Percentiles rank a stretch among this genome's conserved stretches.
Conservation (phyloP, 768 basidiomycete species). For the Lactifluus hygrophoroides region DNA sequence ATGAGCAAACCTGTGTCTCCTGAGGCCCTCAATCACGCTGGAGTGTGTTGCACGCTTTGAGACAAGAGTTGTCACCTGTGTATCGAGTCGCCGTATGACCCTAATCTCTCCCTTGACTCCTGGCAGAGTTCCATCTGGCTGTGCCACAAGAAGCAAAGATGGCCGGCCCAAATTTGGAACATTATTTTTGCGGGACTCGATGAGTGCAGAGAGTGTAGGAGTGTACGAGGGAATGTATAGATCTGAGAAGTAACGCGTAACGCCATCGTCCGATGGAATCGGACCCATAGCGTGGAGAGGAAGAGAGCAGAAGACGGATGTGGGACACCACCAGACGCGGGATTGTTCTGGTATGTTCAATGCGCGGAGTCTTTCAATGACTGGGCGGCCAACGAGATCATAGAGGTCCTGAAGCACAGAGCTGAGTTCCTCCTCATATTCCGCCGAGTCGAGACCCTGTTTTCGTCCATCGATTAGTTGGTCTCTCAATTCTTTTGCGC, state of each 20-base stretch:
- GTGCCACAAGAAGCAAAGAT: not conserved
- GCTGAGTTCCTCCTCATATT: not conserved
- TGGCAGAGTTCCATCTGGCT: not conserved
- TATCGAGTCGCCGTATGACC: not conserved
- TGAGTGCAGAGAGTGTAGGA: not conserved
- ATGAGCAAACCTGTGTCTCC: not conserved
- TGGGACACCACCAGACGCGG: not conserved
- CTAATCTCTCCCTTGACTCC: not conserved
- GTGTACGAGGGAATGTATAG: not conserved
- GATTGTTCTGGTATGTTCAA: not conserved
- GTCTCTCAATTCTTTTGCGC: not conserved
- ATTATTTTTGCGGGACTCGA: not conserved
- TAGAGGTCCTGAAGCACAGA: not conserved
- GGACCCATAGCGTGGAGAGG: not conserved
- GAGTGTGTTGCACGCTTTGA: not conserved
- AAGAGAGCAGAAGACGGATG: not conserved
- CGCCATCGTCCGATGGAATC: not conserved
- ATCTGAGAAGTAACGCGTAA: not conserved
- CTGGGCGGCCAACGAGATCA: not conserved
- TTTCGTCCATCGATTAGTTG: not conserved
- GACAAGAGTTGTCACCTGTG: not conserved
- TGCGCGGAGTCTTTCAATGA: not conserved
- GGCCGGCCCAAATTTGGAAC: conserved; percentile 24
- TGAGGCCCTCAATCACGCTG: not conserved
- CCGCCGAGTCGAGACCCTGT: not conserved